phyloP scores from a whole-genome alignment of 2,329 filamentous ascomycete genomes.

The Alternaria ventricosa region DNA sequence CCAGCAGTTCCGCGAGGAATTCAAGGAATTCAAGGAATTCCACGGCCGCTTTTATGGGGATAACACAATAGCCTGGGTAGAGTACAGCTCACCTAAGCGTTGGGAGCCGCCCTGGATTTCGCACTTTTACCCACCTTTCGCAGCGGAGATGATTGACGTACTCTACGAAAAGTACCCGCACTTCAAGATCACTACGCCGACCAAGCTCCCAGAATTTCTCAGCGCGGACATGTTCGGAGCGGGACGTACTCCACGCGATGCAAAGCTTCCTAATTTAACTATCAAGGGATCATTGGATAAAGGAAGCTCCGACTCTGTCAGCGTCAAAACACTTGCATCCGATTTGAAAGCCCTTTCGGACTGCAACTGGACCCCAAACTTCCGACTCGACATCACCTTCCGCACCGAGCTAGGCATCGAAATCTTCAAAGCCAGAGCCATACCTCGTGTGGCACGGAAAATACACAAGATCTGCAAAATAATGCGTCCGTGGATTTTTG shows the following conservation, averaged over 20 bases:
- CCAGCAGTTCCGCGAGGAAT: not conserved
- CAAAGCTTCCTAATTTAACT: not conserved
- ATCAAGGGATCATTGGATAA: not conserved
- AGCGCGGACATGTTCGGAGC: not conserved
- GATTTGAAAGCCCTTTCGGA: not conserved
- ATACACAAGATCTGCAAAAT: not conserved
- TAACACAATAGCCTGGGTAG: fast-evolving
- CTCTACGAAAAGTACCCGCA: not conserved
- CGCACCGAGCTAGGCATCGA: not conserved
- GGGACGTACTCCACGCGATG: not conserved
- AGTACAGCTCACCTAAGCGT: not conserved
- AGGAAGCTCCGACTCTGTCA: not conserved
- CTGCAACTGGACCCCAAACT: not conserved
- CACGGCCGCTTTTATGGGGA: not conserved
- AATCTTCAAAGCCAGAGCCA: not conserved
- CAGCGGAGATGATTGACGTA: not conserved
- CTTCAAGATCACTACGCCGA: not conserved
- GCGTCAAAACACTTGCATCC: not conserved
- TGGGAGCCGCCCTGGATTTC: not conserved
- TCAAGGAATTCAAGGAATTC: not conserved
- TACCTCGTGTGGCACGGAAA: not conserved
- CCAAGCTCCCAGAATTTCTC: not conserved
- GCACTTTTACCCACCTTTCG: not conserved
- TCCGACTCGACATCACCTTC: not conserved
- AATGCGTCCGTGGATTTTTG: not conserved